These are phyloP conservation scores for Pyricularia pennisetigena DNA, from an alignment of 2,329 filamentous ascomycete genomes.

Conservation along the genomic window DNA sequence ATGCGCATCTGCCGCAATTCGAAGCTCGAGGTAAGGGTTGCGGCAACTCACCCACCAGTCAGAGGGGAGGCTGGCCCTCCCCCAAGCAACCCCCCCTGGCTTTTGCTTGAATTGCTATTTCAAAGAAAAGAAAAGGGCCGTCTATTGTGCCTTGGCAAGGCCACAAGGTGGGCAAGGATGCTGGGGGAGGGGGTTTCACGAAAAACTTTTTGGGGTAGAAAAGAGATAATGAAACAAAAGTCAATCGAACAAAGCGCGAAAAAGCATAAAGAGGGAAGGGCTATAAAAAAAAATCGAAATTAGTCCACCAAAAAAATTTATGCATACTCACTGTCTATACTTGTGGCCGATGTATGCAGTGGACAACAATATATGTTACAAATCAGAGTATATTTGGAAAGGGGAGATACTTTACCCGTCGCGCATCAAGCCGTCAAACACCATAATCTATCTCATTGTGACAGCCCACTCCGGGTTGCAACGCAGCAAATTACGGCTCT, in stretches of 20 bases:
- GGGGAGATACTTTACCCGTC: background rate
- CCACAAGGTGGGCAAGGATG: background rate
- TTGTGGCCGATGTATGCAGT: too few relatives aligned
- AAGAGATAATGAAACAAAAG: background rate
- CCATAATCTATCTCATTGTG: background rate
- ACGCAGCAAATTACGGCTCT: background rate
- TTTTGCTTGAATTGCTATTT: background rate
- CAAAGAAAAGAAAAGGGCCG: background rate
- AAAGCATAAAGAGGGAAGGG: too few relatives aligned
- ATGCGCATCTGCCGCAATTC: background rate
- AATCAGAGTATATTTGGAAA: too few relatives aligned
- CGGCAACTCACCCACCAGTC: background rate
- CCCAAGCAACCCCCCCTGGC: too few relatives aligned
- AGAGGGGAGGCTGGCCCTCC: background rate
- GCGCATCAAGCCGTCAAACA: background rate
- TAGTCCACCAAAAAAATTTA: too few relatives aligned
- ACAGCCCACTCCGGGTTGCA: background rate
- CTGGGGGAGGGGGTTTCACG: background rate
- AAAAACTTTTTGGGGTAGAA: background rate
- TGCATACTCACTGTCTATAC: too few relatives aligned
- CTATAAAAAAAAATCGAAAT: too few relatives aligned
- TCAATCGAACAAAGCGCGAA: background rate
- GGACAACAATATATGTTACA: too few relatives aligned
- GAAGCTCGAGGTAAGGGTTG: background rate
- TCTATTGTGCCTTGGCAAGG: background rate